A percentile compares a stretch with the other conserved stretches of the same genome.
These are phyloP conservation scores for Clonostachys solani DNA, from an alignment of 2,329 filamentous ascomycete species.

Conservation along the genomic window DNA sequence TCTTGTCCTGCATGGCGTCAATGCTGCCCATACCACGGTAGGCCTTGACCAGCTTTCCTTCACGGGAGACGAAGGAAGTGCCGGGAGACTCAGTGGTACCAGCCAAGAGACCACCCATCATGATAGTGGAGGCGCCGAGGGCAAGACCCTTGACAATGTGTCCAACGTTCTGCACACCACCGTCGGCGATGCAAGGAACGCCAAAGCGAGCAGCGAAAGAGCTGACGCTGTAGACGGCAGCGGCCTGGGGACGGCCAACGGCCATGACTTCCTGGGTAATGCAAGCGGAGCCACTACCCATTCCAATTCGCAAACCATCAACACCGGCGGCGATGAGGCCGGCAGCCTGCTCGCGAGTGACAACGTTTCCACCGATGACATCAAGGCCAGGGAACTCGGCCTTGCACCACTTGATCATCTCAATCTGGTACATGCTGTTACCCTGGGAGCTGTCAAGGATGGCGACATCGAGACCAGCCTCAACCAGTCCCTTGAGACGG, in stretches of 20 bases:
- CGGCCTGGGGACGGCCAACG: conserved; percentile 92
- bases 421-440: conserved; percentile 97
- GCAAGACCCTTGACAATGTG: conserved; percentile 98
- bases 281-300: conserved; percentile 97
- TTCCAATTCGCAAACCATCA: conserved; percentile 95
- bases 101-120: conserved; percentile 98
- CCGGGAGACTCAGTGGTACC: conserved; percentile 97
- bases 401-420: conserved; percentile 98
- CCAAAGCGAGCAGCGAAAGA: conserved; percentile 89
- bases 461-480: conserved; percentile 92
- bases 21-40: conserved; percentile 99
- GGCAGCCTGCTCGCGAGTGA: conserved; percentile 95
- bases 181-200: conserved; percentile 96
- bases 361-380: conserved; percentile 97
- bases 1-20: conserved; percentile 99
- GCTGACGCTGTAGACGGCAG: conserved; percentile 85
- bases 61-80: conserved; percentile 91
- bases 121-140: conserved; percentile 89
- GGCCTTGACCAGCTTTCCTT: conserved; percentile 97
- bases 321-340: conserved; percentile 87
- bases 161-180: conserved; percentile 96
- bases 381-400: conserved; percentile 78
- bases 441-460: conserved; percentile 95
- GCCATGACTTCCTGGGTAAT: conserved; percentile 99
- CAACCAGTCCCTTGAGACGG: conserved; percentile 81